Conservation (phyloP, 805 yeast genomes). For the Ogataea naganishii region DNA sequence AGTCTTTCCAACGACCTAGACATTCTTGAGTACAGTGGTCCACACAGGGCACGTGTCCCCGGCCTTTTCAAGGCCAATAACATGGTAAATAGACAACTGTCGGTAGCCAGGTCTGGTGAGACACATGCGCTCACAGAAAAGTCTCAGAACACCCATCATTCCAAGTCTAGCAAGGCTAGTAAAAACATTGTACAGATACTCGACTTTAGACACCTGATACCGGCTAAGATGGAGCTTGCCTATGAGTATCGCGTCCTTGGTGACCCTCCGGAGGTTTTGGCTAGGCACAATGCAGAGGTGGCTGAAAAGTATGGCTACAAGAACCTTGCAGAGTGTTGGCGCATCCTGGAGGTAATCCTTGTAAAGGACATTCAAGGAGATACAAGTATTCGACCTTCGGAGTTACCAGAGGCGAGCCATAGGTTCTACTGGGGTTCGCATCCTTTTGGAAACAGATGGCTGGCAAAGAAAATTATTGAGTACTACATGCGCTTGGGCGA, state of each 20-base stretch:
- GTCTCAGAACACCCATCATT: constrained; percentile 17
- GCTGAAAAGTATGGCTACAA: constrained; percentile 54
- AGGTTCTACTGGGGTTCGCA: constrained; percentile 70
- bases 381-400: constrained; percentile 6
- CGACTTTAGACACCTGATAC: constrained; percentile 64
- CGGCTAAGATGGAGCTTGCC: constrained; percentile 67
- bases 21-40: constrained; percentile 47
- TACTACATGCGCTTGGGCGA: constrained; percentile 61
- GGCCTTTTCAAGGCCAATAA: constrained; percentile 34
- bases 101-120: constrained; percentile 6
- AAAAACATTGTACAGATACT: constrained; percentile 53
- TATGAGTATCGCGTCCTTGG: constrained; percentile 58
- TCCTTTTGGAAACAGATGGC: constrained; percentile 65
- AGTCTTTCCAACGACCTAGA: constrained; percentile 66
- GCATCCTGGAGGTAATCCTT: constrained; percentile 38
- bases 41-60: constrained; percentile 43
- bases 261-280: constrained; percentile 53
- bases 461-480: constrained; percentile 49
- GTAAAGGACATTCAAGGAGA: constrained; percentile 30
- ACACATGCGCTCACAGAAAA: constrained; percentile 24
- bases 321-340: constrained; percentile 74
- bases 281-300: constrained; percentile 61
- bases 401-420: constrained; percentile 8
- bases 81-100: constrained; percentile 12
- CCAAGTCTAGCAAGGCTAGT: constrained; percentile 13